Evolutionary conservation across 2,329 filamentous ascomycete species (phyloP), one percentile per base, ranked within the genome.

Genomic region (Aspergillus pseudoviridinutans): DNA sequence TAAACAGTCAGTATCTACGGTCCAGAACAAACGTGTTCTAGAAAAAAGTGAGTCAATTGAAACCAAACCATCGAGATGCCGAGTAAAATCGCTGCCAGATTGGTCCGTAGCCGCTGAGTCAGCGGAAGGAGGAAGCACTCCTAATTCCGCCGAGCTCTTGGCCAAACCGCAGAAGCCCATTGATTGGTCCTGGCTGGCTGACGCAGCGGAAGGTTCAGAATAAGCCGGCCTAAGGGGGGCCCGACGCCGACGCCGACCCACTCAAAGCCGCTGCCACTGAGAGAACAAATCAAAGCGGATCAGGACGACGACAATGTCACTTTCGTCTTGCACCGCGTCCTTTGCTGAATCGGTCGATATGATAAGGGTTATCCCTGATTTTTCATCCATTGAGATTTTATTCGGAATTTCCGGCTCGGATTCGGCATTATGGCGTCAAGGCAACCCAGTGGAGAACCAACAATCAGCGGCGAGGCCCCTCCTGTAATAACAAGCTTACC

Each of bases 141-240:
- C 3, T 22, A 4, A 27, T 17, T 24, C 44, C 20, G 12, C 22
- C 44, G 2, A 12, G 9, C 14, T 12, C 44, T 47, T 47, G 44
- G 44, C 44, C 4, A 3, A 14, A 14, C 7, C 0, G 3, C 4
- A 4, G 8, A 10, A 25, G 1, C 10, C 10, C 12, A 3, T 0
- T 47, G 22, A 25, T 47, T 47, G 44, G 44, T 7, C 7, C 4
- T 2, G 1, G 0, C 2, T 3, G 14, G n/a, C 20, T 47, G 24
- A 47, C 24, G 27, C 22, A 47, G 44, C 44, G 44, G 44, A 25
- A 14, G 24, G 7, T 5, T 3, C 10, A 14, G 8, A 14, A 17
- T 14, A 27, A 14, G 24, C 1, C 44, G 44, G 44, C 0, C 5
- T 8, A 14, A 24, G 24, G 5, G 12, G 14, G 10, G 4, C 22